These are phyloP conservation scores for Galerina sulciceps DNA, from an alignment of 768 basidiomycete species.

Conservation along the genomic window DNA sequence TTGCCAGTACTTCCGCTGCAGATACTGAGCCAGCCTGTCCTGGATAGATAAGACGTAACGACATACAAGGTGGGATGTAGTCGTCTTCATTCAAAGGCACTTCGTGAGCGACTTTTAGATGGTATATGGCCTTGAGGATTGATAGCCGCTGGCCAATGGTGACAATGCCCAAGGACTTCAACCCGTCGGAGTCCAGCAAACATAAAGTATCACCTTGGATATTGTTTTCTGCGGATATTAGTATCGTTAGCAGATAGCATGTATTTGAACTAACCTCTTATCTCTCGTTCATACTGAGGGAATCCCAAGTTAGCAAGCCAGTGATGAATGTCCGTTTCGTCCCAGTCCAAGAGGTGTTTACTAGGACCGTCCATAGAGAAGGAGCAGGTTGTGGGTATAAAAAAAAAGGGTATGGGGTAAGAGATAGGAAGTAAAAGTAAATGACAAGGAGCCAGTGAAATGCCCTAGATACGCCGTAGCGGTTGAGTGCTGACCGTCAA, in stretches of 20 bases:
- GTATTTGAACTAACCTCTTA: conserved; percentile 60
- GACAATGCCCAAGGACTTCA: conserved; percentile 83
- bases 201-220: conserved; percentile 90
- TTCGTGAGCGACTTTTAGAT: conserved; percentile 79
- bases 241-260: background rate
- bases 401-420: conserved; percentile 15
- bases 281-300: conserved; percentile 80
- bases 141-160: conserved; percentile 89
- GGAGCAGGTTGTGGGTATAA: background rate
- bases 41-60: no score
- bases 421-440: conserved; percentile 1
- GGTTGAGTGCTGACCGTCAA: no score
- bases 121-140: conserved; percentile 91
- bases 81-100: conserved; percentile 81
- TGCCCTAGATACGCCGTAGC: no score
- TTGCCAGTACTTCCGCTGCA: conserved; percentile 23
- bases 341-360: conserved; percentile 61
- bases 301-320: conserved; percentile 79
- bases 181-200: conserved; percentile 76
- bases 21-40: background rate
- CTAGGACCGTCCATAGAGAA: conserved; percentile 29
- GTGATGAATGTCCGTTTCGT: conserved; percentile 72
- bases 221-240: conserved; percentile 68
- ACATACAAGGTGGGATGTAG: conserved; percentile 87
- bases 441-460: no score